Evolutionary conservation across 306 rosid species (phyloP), one percentile per base, ranked within the genome.

Genomic region (Pterocarpus macrocarpus): DNA sequence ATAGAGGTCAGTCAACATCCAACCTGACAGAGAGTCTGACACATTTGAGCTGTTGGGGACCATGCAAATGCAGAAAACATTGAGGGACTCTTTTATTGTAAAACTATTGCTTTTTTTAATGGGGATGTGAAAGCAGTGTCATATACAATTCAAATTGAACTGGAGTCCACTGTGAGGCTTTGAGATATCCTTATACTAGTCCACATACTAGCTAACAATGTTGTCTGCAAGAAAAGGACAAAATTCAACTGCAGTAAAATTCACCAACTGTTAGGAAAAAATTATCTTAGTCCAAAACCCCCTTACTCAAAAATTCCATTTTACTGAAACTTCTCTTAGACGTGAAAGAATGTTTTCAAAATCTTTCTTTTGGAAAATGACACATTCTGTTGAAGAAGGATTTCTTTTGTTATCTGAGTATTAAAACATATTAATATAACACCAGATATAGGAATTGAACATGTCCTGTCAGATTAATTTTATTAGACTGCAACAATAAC

Each of bases 1-100:
- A 91, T 90, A 94, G 91, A 90, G 82, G 84, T 13, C 83, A 79
- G 90, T 86, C 91, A 80, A 80, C 85, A 77, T 88, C 88, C 74
- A 62, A 71, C 69, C 85, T 80, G 86, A 85, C 83, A 77, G 81
- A 22, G 28, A 79, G n/a, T 28, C 61, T 72, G 71, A 67, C 81
- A 79, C 74, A 79, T 34, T 81, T 81, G 79, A 83, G 86, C 85
- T 75, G 86, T 89, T 83, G 87, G 88, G 87, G 91, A 77, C 89
- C 90, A 80, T 71, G 85, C 82, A 76, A 86, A 43, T 70, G 67
- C 80, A 65, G 30, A 64, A 76, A 83, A 73, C 3, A 71, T 73
- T 64, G 53, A 44, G 50, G 55, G 22, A 44, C 77, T 41, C n/a
- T 75, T 49, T 71, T 59, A 71, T 77, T 38, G 75, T 3, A 76